Conservation (phyloP, 2,329 filamentous ascomycete species). For the Torrubiella hemipterigena region DNA sequence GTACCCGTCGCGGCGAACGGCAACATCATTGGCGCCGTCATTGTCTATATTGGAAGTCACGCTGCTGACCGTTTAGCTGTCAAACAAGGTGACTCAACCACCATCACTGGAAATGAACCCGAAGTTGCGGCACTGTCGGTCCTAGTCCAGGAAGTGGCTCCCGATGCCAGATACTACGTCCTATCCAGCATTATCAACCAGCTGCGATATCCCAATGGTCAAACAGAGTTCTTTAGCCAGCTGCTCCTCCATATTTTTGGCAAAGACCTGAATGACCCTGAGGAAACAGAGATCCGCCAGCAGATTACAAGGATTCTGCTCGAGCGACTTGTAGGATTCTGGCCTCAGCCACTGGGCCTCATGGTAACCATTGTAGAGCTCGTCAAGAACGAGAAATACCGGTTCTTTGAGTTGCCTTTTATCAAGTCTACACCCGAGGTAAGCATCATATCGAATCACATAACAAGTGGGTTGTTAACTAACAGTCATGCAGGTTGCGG, state of each 20-base stretch:
- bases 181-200: slow-evolving; percentile 81
- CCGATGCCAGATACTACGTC: slow-evolving; percentile 76
- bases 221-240: slow-evolving; percentile 89
- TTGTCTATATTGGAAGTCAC: slow-evolving; percentile 68
- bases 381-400: slow-evolving; percentile 80
- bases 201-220: slow-evolving; percentile 75
- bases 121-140: slow-evolving; percentile 65
- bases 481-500: slow-evolving; percentile 18
- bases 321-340: slow-evolving; percentile 77
- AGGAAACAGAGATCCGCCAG: slow-evolving; percentile 74
- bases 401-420: slow-evolving; percentile 86
- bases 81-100: slow-evolving; percentile 46
- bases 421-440: slow-evolving; percentile 86
- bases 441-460: slow-evolving; percentile 14
- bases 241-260: slow-evolving; percentile 77
- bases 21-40: slow-evolving; percentile 64
- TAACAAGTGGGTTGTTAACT: slow-evolving; percentile 4
- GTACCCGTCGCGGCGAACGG: slow-evolving; percentile 57
- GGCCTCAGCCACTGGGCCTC: slow-evolving; percentile 92
- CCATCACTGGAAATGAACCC: slow-evolving; percentile 25
- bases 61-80: slow-evolving; percentile 50
- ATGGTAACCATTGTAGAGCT: slow-evolving; percentile 82
- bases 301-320: slow-evolving; percentile 82
- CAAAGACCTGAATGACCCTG: slow-evolving; percentile 57
- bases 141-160: slow-evolving; percentile 60